phyloP scores from a whole-genome alignment of 805 yeast species.

The Metschnikowia chrysomelidarum region DNA sequence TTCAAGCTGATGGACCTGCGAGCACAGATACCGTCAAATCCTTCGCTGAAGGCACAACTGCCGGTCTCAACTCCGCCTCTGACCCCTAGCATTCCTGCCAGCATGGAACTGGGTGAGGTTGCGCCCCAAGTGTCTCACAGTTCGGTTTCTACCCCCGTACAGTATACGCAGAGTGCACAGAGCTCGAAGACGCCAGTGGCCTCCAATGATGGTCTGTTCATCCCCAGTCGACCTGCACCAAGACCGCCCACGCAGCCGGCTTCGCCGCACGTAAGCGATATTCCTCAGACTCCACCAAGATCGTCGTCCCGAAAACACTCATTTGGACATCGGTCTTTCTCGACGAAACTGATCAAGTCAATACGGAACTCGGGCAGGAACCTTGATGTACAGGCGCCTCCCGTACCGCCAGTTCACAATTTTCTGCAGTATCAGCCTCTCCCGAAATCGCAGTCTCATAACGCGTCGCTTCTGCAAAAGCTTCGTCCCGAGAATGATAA shows the following conservation, averaged over 20 bases:
- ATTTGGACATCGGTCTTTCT: constrained; percentile 28
- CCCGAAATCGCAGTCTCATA: constrained; percentile 45
- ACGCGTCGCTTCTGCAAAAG: constrained; percentile 33
- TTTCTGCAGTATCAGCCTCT: constrained; percentile 18
- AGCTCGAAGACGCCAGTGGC: constrained; percentile 2
- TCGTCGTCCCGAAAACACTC: constrained; percentile 8
- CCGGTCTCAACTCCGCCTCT: constrained; percentile 31
- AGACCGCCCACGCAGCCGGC: constrained; percentile 42
- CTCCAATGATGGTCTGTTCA: constrained; percentile 42
- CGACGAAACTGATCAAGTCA: constrained; percentile 37
- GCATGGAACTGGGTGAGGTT: constrained; percentile 15
- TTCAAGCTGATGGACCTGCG: constrained; percentile 30
- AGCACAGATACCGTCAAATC: constrained; percentile 1
- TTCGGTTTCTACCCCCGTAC: constrained; percentile 10
- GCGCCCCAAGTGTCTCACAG: too few relatives aligned
- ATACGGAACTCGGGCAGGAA: constrained; percentile 9
- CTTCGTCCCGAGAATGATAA: constrained; percentile 18
- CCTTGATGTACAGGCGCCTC: constrained; percentile 18
- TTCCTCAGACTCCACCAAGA: constrained; percentile 16
- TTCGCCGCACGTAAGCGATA: constrained; percentile 14
- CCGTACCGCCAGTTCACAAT: constrained; percentile 15
- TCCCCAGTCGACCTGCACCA: constrained; percentile 70
- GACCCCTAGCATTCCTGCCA: constrained; percentile 22
- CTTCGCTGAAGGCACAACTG: constrained; percentile 13
- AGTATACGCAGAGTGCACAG: neutral